These are phyloP conservation scores for Mortierella sp. DNA, from an alignment of 371 early-diverging fungal species.

Conservation along the genomic window DNA sequence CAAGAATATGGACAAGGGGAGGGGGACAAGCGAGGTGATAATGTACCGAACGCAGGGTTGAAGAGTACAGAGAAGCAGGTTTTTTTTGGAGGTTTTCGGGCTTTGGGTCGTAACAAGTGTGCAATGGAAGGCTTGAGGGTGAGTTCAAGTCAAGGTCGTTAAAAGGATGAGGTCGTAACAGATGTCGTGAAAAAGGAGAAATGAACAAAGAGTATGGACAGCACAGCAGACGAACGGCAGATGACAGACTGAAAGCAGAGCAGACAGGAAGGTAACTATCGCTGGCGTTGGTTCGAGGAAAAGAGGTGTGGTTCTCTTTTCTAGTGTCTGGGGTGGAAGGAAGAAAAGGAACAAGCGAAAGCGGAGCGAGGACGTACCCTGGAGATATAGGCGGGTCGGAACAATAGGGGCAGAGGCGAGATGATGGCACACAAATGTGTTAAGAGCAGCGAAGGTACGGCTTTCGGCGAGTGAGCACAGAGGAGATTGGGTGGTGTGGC, in stretches of 20 bases:
- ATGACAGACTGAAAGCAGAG: conserved; percentile 1
- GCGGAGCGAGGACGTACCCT: neutral
- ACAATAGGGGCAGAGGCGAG: neutral
- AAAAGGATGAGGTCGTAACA: too few species aligned
- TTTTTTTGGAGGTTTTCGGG: too few species aligned
- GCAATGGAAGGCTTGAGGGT: too few species aligned
- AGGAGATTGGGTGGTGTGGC: too few species aligned
- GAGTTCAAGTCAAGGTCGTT: too few species aligned
- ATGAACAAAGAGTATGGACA: too few species aligned
- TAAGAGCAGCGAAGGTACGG: neutral
- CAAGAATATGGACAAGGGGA: too few species aligned
- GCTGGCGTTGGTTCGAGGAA: neutral
- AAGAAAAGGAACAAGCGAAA: conserved; percentile 18
- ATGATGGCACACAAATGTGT: neutral
- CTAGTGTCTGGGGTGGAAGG: conserved; percentile 13
- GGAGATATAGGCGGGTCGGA: neutral
- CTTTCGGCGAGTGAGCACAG: too few species aligned
- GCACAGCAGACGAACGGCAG: neutral
- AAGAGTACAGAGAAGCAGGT: too few species aligned
- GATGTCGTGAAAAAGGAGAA: neutral
- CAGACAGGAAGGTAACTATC: neutral
- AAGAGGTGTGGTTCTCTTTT: conserved; percentile 22
- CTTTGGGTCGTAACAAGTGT: too few species aligned
- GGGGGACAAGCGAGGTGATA: too few species aligned
- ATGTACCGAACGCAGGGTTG: too few species aligned